Conservation (phyloP, 306 rosid species). For the Trichosanthes cucumerina region DNA sequence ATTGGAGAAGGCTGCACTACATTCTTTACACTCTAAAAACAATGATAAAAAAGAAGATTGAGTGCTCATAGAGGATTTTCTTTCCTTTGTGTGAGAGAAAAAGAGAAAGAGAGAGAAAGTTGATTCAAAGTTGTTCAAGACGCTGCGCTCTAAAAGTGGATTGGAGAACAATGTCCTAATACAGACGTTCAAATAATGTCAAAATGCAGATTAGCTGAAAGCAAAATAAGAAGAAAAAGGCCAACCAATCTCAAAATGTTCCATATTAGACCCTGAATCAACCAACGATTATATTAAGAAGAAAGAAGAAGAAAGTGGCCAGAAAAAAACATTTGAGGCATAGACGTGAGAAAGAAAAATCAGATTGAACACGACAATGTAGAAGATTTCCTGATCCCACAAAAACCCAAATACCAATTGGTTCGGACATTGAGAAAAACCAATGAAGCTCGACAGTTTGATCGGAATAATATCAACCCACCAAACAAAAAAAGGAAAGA, state of each 20-base stretch:
- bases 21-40: neutral
- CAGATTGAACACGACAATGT: constrained; percentile 2
- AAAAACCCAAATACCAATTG: neutral
- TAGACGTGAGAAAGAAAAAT: neutral
- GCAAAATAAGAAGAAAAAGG: neutral
- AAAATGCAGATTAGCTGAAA: neutral
- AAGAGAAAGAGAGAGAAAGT: neutral
- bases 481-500: neutral
- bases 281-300: neutral
- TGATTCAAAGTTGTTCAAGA: neutral
- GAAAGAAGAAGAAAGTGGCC: neutral
- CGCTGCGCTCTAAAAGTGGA: neutral
- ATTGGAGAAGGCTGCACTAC: neutral
- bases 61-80: neutral
- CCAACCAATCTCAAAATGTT: neutral
- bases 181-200: neutral
- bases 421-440: neutral
- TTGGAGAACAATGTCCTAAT: neutral
- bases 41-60: neutral
- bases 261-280: neutral
- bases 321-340: neutral
- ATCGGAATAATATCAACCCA: neutral
- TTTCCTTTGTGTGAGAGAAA: neutral
- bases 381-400: neutral
- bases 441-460: neutral